Evolutionary conservation across 768 basidiomycete genomes (phyloP).

Genomic region (Kwoniella europaea): DNA sequence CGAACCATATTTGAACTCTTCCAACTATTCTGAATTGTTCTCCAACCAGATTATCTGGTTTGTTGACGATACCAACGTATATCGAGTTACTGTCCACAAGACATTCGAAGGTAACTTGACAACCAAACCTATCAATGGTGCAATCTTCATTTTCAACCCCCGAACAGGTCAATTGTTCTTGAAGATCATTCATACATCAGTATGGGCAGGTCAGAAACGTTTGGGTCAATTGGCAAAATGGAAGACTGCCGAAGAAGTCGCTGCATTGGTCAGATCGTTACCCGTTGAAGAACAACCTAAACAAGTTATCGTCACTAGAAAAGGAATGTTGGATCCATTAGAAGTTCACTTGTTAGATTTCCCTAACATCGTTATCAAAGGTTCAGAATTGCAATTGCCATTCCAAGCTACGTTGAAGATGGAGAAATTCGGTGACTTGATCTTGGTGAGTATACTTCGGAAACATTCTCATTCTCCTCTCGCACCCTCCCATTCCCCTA

Average conservation of each 20-base stretch:
- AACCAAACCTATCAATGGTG: slow-evolving; percentile 90
- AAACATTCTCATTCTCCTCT: background rate
- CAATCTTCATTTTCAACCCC: slow-evolving; percentile 99
- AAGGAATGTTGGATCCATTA: slow-evolving; percentile 94
- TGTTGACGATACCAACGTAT: slow-evolving; percentile 99
- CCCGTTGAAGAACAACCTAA: slow-evolving; percentile 99
- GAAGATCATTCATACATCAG: slow-evolving; percentile 99
- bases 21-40: slow-evolving; percentile 87
- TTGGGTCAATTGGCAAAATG: slow-evolving; percentile 98
- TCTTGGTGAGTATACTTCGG: slow-evolving; percentile 65
- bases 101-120: slow-evolving; percentile 99
- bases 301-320: slow-evolving; percentile 98
- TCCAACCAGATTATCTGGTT: slow-evolving; percentile 99
- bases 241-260: slow-evolving; percentile 95
- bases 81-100: slow-evolving; percentile 84
- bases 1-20: slow-evolving; percentile 97
- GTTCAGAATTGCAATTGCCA: slow-evolving; percentile 93
- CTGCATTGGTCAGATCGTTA: slow-evolving; percentile 91
- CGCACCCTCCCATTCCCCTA: no score
- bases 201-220: slow-evolving; percentile 99
- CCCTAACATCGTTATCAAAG: slow-evolving; percentile 99
- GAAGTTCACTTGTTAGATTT: slow-evolving; percentile 99
- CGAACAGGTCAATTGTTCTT: slow-evolving; percentile 97
- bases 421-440: slow-evolving; percentile 99
- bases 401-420: slow-evolving; percentile 99